These are phyloP conservation scores for Ophioceras dolichostomum DNA, from an alignment of 2,329 filamentous ascomycete genomes.

Conservation along the genomic window DNA sequence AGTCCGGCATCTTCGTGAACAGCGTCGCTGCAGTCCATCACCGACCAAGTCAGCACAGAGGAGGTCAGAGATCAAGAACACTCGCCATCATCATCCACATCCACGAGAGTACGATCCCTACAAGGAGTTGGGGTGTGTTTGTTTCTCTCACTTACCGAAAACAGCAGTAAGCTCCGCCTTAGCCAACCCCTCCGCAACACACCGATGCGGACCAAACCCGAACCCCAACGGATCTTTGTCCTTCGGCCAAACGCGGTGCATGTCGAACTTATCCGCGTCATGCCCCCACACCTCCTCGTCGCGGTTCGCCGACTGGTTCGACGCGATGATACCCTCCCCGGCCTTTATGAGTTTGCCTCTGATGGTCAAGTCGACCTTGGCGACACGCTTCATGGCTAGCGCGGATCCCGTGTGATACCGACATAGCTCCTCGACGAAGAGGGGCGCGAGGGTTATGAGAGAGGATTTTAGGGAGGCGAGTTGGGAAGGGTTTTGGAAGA, in stretches of 20 bases:
- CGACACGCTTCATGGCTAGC: slow-evolving; percentile 32
- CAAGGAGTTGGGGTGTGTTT: slow-evolving; percentile 9
- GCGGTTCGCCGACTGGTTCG: slow-evolving; percentile 32
- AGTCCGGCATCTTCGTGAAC: slow-evolving; percentile 23
- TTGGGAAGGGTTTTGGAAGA: slow-evolving; percentile 29
- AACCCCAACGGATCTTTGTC: slow-evolving; percentile 26
- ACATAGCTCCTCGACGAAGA: slow-evolving; percentile 35
- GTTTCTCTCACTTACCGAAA: too few relatives aligned
- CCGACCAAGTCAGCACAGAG: too few relatives aligned
- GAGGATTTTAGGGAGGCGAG: slow-evolving; percentile 24
- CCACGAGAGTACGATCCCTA: slow-evolving; percentile 1
- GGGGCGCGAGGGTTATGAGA: slow-evolving; percentile 21
- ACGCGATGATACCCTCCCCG: slow-evolving; percentile 32
- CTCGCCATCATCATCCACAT: too few relatives aligned
- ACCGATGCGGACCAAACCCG: slow-evolving; percentile 32
- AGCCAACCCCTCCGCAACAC: slow-evolving; percentile 30
- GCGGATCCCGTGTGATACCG: slow-evolving; percentile 34
- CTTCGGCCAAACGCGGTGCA: slow-evolving; percentile 20
- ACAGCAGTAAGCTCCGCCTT: slow-evolving; percentile 27
- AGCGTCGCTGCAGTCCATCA: too few relatives aligned
- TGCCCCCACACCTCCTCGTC: slow-evolving; percentile 29
- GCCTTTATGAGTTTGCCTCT: slow-evolving; percentile 27
- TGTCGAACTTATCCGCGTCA: slow-evolving; percentile 28
- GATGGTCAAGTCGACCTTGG: slow-evolving; percentile 31
- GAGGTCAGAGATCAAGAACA: too few relatives aligned